phyloP scores from a whole-genome alignment of 805 yeast species.

The Metschnikowia kunwiensis region DNA sequence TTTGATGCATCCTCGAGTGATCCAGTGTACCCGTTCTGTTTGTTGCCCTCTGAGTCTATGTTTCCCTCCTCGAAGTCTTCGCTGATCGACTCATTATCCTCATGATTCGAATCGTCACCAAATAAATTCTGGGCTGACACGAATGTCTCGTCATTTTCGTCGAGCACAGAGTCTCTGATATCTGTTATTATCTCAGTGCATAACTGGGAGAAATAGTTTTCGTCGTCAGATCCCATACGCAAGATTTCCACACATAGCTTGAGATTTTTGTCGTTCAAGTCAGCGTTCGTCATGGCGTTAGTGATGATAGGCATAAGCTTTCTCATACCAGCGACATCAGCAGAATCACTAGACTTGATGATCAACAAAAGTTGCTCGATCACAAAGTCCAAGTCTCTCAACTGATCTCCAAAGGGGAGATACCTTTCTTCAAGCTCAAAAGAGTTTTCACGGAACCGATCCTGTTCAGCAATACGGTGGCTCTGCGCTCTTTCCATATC shows the following conservation, averaged over 20 bases:
- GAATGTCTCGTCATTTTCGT: conserved; percentile 34
- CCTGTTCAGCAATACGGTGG: conserved; percentile 16
- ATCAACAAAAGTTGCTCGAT: conserved; percentile 68
- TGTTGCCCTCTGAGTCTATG: conserved; percentile 23
- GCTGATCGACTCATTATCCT: conserved; percentile 19
- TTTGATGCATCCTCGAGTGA: conserved; percentile 31
- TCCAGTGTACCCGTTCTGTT: conserved; percentile 24
- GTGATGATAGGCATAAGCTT: conserved; percentile 53
- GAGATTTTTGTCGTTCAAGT: conserved; percentile 52
- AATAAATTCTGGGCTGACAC: conserved; percentile 25
- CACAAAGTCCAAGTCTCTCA: conserved; percentile 65
- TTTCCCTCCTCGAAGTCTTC: conserved; percentile 24
- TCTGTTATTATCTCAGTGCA: conserved; percentile 84
- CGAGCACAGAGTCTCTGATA: conserved; percentile 62
- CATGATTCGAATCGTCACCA: conserved; percentile 17
- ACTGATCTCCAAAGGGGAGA: conserved; percentile 39
- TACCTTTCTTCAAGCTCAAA: conserved; percentile 23
- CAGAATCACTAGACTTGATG: conserved; percentile 72
- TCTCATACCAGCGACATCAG: conserved; percentile 88
- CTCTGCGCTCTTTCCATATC: conserved; percentile 11
- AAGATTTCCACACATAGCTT: conserved; percentile 62
- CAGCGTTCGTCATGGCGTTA: conserved; percentile 54
- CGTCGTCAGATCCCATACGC: conserved; percentile 68
- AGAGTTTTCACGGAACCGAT: conserved; percentile 8
- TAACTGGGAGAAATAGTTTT: conserved; percentile 80